Evolutionary conservation across 2,329 filamentous ascomycete genomes (phyloP), one percentile per base, ranked within the genome.

Genomic region (Coniochaeta pulveracea): DNA sequence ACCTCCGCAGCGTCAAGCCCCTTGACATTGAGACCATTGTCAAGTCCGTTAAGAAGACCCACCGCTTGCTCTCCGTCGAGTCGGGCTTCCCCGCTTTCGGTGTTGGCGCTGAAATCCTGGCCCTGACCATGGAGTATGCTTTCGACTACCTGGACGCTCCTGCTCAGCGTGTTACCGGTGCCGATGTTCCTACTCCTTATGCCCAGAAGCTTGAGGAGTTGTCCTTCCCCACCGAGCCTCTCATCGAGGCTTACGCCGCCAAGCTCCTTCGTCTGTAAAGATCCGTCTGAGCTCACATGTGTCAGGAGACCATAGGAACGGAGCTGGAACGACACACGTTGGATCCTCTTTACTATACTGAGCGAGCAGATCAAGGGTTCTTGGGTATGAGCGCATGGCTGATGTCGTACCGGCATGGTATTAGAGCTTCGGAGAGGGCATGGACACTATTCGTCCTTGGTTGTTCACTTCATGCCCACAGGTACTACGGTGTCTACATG

Each of bases 1-100:
- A 98, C 72, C 78, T 98, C 54, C 86, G 91, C 51, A 95, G 88
- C 47, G 67, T 98, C 65, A 98, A 96, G 73, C 91, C 91, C 26
- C 74, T 98, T 45, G 91, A 98, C 52, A 72, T 98, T 39, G 88
- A 96, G 62, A 73, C 85, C 45, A 96, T 98, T 51, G 71, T 96
- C 61, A 86, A 93, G 60, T 95, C 88, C 10, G 80, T 98, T 57
- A 96, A 98, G 83, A 98, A 98, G 80, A 98, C 91, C 12, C 81
- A 84, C 57, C 83, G 81, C 52, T 76, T 98, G 42, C 72, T 98
- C 58, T 78, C 77, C 26, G 85, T 98, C 47, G 89, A 96, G 65
- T 95, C 86, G 37, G 91, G 89, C 44, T 98, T 88, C 76, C 91
- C 91, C 42, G 84, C 85, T 51, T 98, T 88, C 55, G 91, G 91